Evolutionary conservation across 106 monocot genomes (phyloP), one percentile per base, ranked within the genome.

Genomic region (Ottelia alismoides): DNA sequence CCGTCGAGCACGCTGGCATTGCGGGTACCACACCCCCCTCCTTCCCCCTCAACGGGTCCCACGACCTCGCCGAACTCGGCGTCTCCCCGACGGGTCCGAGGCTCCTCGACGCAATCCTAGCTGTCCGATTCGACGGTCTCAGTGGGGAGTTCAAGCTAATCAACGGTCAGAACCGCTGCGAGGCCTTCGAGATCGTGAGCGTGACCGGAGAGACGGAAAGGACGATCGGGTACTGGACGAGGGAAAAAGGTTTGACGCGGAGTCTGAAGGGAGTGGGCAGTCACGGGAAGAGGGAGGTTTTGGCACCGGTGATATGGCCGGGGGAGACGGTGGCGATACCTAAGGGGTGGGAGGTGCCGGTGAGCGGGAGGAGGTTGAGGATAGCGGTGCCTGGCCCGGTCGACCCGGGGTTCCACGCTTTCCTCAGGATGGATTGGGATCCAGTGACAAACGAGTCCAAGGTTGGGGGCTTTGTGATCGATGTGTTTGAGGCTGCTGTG

Each of bases 141-240:
- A 63, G 51, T 23, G 87, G 87, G 51, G 31, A 66, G 12, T 78
- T 87, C 22, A 45, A 40, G 6, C 19, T 87, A 43, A 29, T 64
- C 19, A 35, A 75, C 25, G 78, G 78, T 25, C 65, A 78, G 25
- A 47, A 75, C 27, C 31, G 70, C 47, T 47, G 64, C 0, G 31
- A 28, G 2, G 51, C 22, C 1, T 83, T 64, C 27, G 67, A 88
- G 52, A 76, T 88, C 35, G 47, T 76, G 28, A 83, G 83, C 56
- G 70, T 71, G 2, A 24, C 27, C 0, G 61, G 64, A 9, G 19
- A 45, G 9, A 30, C 58, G 22, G 56, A 44, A 7, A 62, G 2
- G 51, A 56, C 22, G 26, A 60, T 89, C n/a, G 88, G 82, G 10
- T 60, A 63, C 27, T 88, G 82, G 83, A 65, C 65, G 30, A 31